Evolutionary conservation across 2,329 filamentous ascomycete genomes (phyloP), one percentile per base, ranked within the genome.

Genomic region (Sphaerulina populicola): DNA sequence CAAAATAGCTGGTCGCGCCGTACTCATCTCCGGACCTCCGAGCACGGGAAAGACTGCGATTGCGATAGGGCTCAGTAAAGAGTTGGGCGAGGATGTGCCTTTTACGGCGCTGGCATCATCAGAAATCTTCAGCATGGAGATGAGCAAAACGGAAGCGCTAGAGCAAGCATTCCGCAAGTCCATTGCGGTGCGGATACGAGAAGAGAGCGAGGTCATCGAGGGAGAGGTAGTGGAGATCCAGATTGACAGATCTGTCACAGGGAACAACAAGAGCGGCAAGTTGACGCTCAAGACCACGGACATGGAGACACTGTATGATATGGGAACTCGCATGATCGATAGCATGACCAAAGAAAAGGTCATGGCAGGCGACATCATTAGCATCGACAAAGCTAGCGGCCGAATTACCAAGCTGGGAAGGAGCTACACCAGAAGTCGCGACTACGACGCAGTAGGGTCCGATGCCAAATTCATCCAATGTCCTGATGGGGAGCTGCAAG

Each of bases 301-400:
- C 70, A 98, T 98, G 93, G 93, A 98, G 72, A 95, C 93, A 10
- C 87, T 98, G 60, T 98, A 97, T 74, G 93, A 98, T 66, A 96
- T 98, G 90, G 93, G 93, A 59, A 91, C 86, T 60, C 97, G 97
- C 74, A 97, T 98, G 93, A 98, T 98, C 60, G 93, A 98, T 68
- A 89, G 89, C 59, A 96, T 98, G 89, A 96, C 90, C 60, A 97
- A 97, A 73, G 93, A 98, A 75, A 91, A 94, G 64, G 88, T 98
- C 59, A 95, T 97, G 84, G 93, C 93, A 4, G 93, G 93, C 62
- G 93, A 98, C 68, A 93, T 98, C 60, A 94, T 98, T 64, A 94
- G 88, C 51, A 97, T 98, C 62, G 93, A 98, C 76, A 98, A 98
- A 74, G 90, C 91, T 0, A 95, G 89, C 1, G 93, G 93, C 59